These are phyloP conservation scores for Thermochaetoides thermophila DNA, from an alignment of 495 filamentous ascomycete species.

Conservation along the genomic window DNA sequence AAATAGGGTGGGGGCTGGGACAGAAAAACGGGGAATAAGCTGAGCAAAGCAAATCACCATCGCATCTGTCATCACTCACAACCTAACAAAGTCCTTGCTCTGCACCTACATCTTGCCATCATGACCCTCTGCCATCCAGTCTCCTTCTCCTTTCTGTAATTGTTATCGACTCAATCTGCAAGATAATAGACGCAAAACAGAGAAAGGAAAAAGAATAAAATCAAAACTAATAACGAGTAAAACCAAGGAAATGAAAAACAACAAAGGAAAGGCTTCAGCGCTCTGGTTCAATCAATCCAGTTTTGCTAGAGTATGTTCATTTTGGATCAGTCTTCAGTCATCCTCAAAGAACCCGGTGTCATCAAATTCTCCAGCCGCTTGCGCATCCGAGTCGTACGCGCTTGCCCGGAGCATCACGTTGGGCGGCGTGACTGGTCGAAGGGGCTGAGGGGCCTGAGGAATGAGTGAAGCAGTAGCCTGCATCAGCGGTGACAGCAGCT, in stretches of 20 bases:
- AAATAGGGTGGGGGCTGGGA: no score
- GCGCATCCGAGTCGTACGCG: constrained; percentile 61
- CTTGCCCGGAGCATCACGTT: constrained; percentile 51
- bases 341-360: constrained; percentile 44
- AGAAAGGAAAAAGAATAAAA: not conserved
- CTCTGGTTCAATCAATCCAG: no score
- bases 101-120: no score
- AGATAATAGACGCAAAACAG: not conserved
- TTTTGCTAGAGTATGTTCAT: not conserved
- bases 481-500: no score
- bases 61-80: no score
- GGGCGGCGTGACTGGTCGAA: constrained; percentile 51
- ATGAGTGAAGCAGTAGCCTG: no score
- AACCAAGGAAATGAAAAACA: not conserved
- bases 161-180: not conserved
- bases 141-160: not conserved
- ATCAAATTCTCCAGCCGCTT: constrained; percentile 35
- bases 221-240: not conserved
- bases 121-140: no score
- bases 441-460: no score
- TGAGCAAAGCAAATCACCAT: no score
- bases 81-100: no score
- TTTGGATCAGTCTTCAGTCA: constrained; percentile 9
- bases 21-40: no score
- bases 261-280: not conserved